These are phyloP conservation scores for Collybiopsis confluens DNA, from an alignment of 768 basidiomycete genomes.

Conservation along the genomic window DNA sequence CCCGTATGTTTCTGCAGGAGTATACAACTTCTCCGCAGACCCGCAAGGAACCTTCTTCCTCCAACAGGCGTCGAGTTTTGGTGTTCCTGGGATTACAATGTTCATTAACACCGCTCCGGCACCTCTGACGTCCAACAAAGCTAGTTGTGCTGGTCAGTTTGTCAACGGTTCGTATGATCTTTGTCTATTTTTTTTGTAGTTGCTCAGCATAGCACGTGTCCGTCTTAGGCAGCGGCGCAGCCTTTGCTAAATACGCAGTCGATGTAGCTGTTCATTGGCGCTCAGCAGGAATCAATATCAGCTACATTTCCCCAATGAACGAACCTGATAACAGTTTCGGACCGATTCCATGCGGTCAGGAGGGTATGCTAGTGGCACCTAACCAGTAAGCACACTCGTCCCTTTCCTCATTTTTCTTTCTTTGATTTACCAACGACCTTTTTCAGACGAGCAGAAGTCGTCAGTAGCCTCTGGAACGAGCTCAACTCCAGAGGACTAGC, in stretches of 20 bases:
- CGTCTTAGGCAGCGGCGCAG: slow-evolving; percentile 25
- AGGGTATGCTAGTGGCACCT: slow-evolving; percentile 40
- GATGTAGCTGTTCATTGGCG: slow-evolving; percentile 38
- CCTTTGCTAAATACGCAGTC: slow-evolving; percentile 37
- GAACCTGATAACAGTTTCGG: slow-evolving; percentile 36
- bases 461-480: slow-evolving; percentile 31
- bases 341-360: slow-evolving; percentile 37
- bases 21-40: slow-evolving; percentile 36
- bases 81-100: slow-evolving; percentile 33
- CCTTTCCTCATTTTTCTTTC: too few species aligned
- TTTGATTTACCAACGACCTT: background rate
- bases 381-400: slow-evolving; percentile 26
- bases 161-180: slow-evolving; percentile 21
- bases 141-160: slow-evolving; percentile 32
- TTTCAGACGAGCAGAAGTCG: slow-evolving; percentile 33
- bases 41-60: slow-evolving; percentile 37
- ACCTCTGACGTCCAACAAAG: slow-evolving; percentile 25
- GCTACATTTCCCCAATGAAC: slow-evolving; percentile 41
- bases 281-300: slow-evolving; percentile 31
- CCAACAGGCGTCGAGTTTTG: slow-evolving; percentile 28
- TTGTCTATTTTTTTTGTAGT: background rate
- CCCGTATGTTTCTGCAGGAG: slow-evolving; percentile 31
- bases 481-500: slow-evolving; percentile 24
- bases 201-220: background rate
- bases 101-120: slow-evolving; percentile 42